Conservation (phyloP, 202 grass and related monocot species). For the Sporobolus alterniflorus region DNA sequence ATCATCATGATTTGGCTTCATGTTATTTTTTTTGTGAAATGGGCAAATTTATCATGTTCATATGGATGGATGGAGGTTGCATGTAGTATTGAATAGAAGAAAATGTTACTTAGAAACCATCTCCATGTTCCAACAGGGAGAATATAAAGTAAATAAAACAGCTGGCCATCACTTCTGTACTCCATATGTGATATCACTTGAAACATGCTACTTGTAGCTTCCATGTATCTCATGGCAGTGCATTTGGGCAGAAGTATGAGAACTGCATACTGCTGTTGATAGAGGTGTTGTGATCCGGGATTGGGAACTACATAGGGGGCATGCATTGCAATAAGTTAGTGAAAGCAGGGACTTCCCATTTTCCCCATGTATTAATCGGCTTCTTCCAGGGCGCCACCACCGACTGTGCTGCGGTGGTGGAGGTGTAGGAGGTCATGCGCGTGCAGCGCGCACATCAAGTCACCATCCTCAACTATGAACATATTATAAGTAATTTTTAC, state of each 20-base stretch:
- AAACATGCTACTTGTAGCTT: not conserved
- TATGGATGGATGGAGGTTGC: conserved; percentile 31
- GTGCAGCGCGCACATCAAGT: conserved; percentile 58
- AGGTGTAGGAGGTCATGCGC: conserved; percentile 75
- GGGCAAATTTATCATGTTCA: conserved; percentile 40
- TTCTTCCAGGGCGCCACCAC: conserved; percentile 92
- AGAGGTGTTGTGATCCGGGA: no score
- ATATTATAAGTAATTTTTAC: no score
- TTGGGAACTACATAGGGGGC: no score
- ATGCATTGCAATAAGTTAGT: no score
- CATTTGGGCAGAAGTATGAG: no score
- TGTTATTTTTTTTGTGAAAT: conserved; percentile 28
- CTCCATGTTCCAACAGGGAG: conserved; percentile 14
- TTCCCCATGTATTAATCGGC: no score
- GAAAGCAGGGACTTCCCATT: no score
- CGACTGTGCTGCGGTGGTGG: conserved; percentile 58
- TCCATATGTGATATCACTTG: not conserved
- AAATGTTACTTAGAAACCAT: conserved; percentile 7
- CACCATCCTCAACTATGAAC: conserved; percentile 80
- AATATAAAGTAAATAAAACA: conserved; percentile 30
- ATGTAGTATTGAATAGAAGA: conserved; percentile 24
- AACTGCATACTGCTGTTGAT: no score
- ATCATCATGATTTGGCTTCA: conserved; percentile 21
- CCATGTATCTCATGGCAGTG: no score
- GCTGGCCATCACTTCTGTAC: conserved; percentile 21